Evolutionary conservation across 305 asterid species (phyloP).

Genomic region (Stenogyne calaminthoides): DNA sequence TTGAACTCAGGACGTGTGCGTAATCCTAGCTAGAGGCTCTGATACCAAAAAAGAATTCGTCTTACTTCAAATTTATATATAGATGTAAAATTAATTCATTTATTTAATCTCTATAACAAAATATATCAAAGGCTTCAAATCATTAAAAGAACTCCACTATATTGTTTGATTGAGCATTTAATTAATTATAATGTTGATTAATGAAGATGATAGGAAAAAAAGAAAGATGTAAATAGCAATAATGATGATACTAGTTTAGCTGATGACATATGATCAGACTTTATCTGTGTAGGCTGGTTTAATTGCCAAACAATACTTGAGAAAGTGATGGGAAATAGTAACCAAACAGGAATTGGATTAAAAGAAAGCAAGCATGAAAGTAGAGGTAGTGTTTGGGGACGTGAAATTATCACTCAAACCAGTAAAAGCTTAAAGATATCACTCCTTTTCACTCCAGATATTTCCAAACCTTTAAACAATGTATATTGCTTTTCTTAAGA

Average conservation of each 20-base stretch:
- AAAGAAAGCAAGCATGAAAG: neutral
- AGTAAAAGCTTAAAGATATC: slow-evolving; percentile 33
- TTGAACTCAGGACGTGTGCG: no score
- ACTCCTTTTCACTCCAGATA: slow-evolving; percentile 29
- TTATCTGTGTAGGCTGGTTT: slow-evolving; percentile 15
- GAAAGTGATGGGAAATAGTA: slow-evolving; percentile 25
- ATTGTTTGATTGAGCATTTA: neutral
- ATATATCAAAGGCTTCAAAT: no score
- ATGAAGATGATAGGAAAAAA: neutral
- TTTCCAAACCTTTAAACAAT: neutral
- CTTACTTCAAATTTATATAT: no score
- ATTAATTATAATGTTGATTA: neutral
- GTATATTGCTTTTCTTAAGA: neutral
- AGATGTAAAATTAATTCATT: no score
- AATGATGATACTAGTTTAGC: neutral
- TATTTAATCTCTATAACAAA: no score
- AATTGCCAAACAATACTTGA: slow-evolving; percentile 10
- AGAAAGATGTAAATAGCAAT: neutral
- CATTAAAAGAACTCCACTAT: no score
- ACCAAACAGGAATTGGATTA: slow-evolving; percentile 1
- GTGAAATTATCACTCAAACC: slow-evolving; percentile 28
- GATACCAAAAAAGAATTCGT: no score
- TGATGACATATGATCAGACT: slow-evolving; percentile 23
- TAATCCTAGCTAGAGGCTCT: no score
- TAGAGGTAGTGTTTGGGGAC: slow-evolving; percentile 23